A percentile compares a stretch with the other conserved stretches of the same genome.
phyloP scores from a whole-genome alignment of 345 rosid genomes.

The Populus pruinosa region DNA sequence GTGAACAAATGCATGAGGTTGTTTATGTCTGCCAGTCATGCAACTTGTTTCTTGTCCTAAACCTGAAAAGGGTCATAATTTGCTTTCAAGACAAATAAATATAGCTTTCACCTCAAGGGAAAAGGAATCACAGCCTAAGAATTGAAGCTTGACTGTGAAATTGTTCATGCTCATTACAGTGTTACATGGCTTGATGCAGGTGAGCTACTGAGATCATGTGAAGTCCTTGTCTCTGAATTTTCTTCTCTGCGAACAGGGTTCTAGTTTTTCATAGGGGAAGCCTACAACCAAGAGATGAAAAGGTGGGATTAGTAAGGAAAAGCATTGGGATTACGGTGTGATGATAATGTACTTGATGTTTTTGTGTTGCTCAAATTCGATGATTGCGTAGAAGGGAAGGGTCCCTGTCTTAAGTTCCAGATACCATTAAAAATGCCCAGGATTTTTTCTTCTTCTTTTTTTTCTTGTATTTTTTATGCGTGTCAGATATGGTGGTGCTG shows the following conservation, averaged over 20 bases:
- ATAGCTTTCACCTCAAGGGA: not conserved
- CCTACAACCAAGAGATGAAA: not conserved
- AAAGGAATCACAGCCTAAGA: not conserved
- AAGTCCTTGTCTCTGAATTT: not conserved
- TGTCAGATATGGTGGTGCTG: constrained; percentile 15
- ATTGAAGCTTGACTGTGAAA: not conserved
- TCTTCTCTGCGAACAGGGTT: constrained; percentile 15
- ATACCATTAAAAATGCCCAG: not conserved
- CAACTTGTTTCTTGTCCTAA: not conserved
- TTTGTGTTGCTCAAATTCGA: not conserved
- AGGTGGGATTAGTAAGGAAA: too few relatives aligned
- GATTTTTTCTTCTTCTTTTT: constrained; percentile 2
- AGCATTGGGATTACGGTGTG: not conserved
- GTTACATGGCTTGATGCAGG: not conserved
- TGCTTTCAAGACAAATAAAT: not conserved
- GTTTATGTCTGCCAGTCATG: too few relatives aligned
- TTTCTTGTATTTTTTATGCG: not conserved
- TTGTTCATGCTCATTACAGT: not conserved
- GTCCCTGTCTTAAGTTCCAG: not conserved
- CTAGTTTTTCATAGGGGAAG: constrained; percentile 9
- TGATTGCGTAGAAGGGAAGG: constrained; percentile 12
- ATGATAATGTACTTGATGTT: not conserved
- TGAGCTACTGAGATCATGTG: not conserved
- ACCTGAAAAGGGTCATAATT: not conserved
- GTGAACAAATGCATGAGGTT: too few relatives aligned